Evolutionary conservation across 495 filamentous ascomycete species (phyloP), one percentile per base, ranked within the genome.

Genomic region (Podospora pseudocomata): DNA sequence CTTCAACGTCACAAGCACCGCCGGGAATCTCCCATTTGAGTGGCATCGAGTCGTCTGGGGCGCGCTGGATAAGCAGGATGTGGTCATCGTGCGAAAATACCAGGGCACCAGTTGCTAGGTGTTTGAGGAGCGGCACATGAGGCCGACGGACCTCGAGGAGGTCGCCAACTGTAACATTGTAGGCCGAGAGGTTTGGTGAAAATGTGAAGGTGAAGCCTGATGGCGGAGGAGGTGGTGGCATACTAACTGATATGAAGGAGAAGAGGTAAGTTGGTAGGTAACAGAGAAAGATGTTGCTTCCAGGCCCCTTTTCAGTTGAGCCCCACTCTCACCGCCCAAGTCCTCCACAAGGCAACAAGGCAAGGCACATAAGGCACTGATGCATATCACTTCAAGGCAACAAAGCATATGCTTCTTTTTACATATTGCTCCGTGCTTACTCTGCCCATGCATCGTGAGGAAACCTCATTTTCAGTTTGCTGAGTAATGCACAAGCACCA

Each of bases 1-100:
- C 86, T 9, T 80, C 78, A 44, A 65, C 64, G 68, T 88, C 85
- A 65, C 76, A 73, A n/a, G 78, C 77, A 30, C 86, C 86, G 55
- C 86, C 86, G 1, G 86, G 86, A n/a, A 83, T 72, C 73, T 88
- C 86, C 86, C 86, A 86, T 32, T 68, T 75, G 55, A 79, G 62
- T 0, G 85, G 84, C 70, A 83, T 76, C 32, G 77, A 80, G 71
- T 88, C 86, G 72, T 78, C 71, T 0, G 82, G 76, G 4, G 82
- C 82, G 54, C 84, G 83, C 64, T 86, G 84, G 60, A 88, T 70
- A 3, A 88, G 77, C 19, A 87, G 74, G 30, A 85, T 62, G 63
- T 73, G 68, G 39, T 65, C 49, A 1, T 54, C 69, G 3, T 28
- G 28, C 60, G 78, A 76, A 66, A 81, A 81, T 34, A 83, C 78